Conservation (phyloP, 192 early-diverging fungal species). For the Phlyctochytrium arcticum region DNA sequence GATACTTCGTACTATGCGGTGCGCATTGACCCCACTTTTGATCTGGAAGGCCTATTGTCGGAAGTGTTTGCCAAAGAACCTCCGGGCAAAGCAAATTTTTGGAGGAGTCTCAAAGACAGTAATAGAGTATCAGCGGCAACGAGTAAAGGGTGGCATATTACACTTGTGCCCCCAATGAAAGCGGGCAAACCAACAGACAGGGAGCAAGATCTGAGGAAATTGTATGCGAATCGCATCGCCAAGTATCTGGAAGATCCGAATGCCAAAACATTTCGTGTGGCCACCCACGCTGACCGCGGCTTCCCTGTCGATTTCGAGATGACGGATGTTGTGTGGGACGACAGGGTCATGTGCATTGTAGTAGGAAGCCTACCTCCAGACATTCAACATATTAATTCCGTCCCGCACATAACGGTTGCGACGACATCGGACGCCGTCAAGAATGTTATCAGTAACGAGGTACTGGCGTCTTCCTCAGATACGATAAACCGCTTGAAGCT, state of each 20-base stretch:
- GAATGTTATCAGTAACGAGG: slow-evolving; percentile 26
- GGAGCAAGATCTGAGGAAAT: background rate
- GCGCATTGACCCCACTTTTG: background rate
- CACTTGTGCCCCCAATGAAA: slow-evolving; percentile 17
- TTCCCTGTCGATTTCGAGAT: slow-evolving; percentile 5
- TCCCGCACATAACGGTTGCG: slow-evolving; percentile 36
- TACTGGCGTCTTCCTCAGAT: too few relatives aligned
- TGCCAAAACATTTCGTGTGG: background rate
- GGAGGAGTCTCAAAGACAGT: background rate
- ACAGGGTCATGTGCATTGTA: slow-evolving; percentile 18
- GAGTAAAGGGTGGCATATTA: slow-evolving; percentile 26
- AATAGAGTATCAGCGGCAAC: background rate
- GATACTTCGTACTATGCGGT: slow-evolving; percentile 23
- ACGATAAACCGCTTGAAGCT: too few relatives aligned
- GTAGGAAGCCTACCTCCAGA: slow-evolving; percentile 2
- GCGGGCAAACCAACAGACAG: too few relatives aligned
- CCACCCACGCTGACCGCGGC: background rate
- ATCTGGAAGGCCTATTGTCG: slow-evolving; percentile 12
- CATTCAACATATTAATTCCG: slow-evolving; percentile 6
- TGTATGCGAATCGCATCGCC: background rate
- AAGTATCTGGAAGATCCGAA: background rate
- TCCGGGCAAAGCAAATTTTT: background rate
- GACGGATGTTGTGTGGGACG: slow-evolving; percentile 27
- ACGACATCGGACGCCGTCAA: slow-evolving; percentile 23
- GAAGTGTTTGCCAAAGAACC: slow-evolving; percentile 3